Evolutionary conservation across 208 protist genomes (phyloP), one percentile per base, ranked within the genome.

Genomic region (Tritrichomonas foetus): DNA sequence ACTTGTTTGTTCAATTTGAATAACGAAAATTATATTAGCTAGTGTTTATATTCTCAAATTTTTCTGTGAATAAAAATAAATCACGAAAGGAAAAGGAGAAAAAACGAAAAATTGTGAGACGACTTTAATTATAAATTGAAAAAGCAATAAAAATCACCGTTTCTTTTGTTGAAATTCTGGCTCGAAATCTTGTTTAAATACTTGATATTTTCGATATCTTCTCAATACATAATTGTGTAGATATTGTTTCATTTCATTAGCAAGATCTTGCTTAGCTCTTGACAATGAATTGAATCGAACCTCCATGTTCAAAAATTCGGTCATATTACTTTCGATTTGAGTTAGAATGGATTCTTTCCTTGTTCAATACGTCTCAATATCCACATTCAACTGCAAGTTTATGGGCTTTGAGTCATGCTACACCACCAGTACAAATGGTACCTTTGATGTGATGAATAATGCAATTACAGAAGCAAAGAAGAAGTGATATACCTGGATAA

Each of bases 381-480:
- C 74, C 74, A 50, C n/a, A 50, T 25, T 82, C 74, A 20, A 82
- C 74, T n/a, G 74, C 74, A 20, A 82, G 41, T 49, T 36, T 9
- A 1, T 82, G 74, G 0, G 74, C 74, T n/a, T 25, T 82, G 74
- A 82, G 30, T 25, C 41, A 25, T 3, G n/a, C 74, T 36, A 30
- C 41, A 50, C 74, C 74, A 50, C 33, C 41, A 82, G 74, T 41
- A 20, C 74, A 33, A 36, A 82, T 25, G 50, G 74, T 41, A 20
- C 74, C 74, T 25, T 36, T 25, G 41, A 82, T 82, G 74, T 82
- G 74, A 41, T 82, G 74, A 9, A 82, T 14, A 30, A 97, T 96
- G 80, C 96, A 97, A 11, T 95, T 96, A 41, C 95, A 93, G 89
- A 96, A 97, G 72, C 55, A 74, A 49, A 96, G 66, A 27, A 96